Base-by-base conservation (phyloP, 2,329 filamentous ascomycete species). In the Cordyceps cateniannulata region DNA sequence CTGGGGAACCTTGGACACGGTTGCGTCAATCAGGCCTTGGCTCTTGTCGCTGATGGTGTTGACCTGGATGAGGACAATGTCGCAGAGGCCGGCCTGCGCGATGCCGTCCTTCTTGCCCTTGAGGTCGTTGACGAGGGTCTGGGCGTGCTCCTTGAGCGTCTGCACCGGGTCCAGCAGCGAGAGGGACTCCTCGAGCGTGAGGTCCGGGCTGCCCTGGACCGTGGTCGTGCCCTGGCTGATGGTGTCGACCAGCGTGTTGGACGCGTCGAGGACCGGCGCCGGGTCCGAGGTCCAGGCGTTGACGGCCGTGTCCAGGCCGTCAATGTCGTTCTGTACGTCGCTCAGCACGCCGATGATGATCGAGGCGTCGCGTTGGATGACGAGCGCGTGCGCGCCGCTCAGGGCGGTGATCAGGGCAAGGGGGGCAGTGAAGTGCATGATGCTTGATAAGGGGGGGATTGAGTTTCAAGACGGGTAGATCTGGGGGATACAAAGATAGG, bases 101-200 rank as follows among this genome's bases (percentile, higher is more conserved):
- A 55, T 22, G n/a, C n/a, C 4, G 1, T 55, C 50, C 51, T 55
- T 61, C 32, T 44, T 55, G 14, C 27, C 51, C 18, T 50, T 58
- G 52, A 70, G 63, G 59, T 69, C 65, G 25, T 58, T 47, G 59
- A 32, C 40, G n/a, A 55, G 53, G 6, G 25, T 47, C 40, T 25
- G 18, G 5, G 24, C 12, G 5, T 47, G 63, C 18, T 35, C 49
- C 57, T 67, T 66, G 16, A 70, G 67, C 25, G 60, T 48, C 20
- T 61, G 25, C 57, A 67, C 65, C 35, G 59, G 62, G 45, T 60
- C 53, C 35, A 66, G 62, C 0, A 67, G 65, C 44, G 38, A 44
- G 29, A 66, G 52, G 7, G 65, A 59, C 44, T 65, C 66, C 29
- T 60, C 60, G 55, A 67, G 62, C 1, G 60, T 64, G 57, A 67